Base-by-base conservation (phyloP, 805 yeast genomes). In the Yamadazyma sp. region DNA sequence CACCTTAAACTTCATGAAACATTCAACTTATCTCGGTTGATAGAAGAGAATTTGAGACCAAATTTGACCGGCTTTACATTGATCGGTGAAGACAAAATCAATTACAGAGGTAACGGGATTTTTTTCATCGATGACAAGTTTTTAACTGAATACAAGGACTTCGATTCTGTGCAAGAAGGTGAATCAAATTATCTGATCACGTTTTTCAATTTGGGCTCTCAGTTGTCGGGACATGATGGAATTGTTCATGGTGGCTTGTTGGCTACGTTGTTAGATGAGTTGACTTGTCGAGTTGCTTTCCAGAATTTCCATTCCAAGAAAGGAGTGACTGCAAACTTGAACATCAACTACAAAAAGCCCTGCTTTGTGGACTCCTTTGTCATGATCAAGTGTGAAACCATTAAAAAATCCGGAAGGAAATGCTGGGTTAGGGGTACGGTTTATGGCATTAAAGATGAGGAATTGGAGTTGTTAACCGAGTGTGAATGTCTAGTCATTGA, bases 241-340 rank as follows among this genome's bases (percentile, higher is more conserved):
- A 65, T 67, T 10, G 61, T 67, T n/a, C 73, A 67, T 44, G 73
- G 73, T 1, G 73, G 73, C 2, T 50, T 67, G 29, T 46, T 67
- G 17, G 73, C 73, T 22, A 68, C 73, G 1, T 48, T 67, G 19
- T 50, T 68, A 40, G 73, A 68, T 46, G 73, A 68, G 42, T 49
- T 66, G 30, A 64, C 72, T 3, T 68, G 73, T 38, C 46, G 71
- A 10, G 49, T 68, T 20, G 73, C 71, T 9, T 67, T 68, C 42
- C 64, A 64, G 40, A 68, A 66, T 45, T 58, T 60, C 38, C 53
- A 58, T 24, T 61, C 70, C 17, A 59, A 57, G 36, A 59, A 57
- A 41, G 73, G 70, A 1, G 71, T 68, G 13, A 68, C 73, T 10
- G 73, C 73, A 10, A 67, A 64, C 40, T 62, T 67, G 51, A 67